These are phyloP conservation scores for Cadophora sp. DNA, from an alignment of 2,329 filamentous ascomycete genomes.

Conservation along the genomic window DNA sequence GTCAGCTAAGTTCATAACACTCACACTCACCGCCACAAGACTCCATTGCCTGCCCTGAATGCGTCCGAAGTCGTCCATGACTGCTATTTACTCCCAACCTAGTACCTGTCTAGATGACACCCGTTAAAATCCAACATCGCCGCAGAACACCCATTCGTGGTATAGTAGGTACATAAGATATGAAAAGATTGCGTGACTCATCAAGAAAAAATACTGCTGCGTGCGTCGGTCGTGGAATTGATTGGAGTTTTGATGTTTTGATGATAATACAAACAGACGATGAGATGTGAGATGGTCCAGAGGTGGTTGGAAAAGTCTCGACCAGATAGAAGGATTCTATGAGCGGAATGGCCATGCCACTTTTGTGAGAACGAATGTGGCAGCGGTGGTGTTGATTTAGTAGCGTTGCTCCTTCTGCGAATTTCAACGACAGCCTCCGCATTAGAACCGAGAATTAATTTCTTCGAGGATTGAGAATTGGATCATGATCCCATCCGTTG, in stretches of 20 bases:
- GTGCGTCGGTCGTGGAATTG: neutral
- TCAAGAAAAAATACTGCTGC: neutral
- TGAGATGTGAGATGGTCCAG: neutral
- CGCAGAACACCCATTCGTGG: neutral
- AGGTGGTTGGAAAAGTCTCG: neutral
- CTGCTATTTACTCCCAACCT: neutral
- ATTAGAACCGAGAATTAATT: too few relatives aligned
- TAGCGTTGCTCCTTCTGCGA: neutral
- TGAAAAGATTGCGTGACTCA: neutral
- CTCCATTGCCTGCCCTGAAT: neutral
- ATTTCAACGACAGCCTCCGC: neutral
- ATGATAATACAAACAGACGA: neutral
- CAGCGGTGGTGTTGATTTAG: neutral
- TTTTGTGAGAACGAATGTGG: neutral
- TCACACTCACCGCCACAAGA: neutral
- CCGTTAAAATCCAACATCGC: neutral
- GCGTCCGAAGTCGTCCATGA: neutral
- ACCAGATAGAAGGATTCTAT: neutral
- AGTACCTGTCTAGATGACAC: neutral
- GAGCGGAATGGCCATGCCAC: too few relatives aligned
- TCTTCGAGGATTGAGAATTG: neutral
- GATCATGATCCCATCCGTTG: conserved; percentile 19
- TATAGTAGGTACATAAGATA: conserved; percentile 1
- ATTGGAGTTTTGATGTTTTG: neutral
- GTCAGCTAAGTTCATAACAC: neutral